These are phyloP conservation scores for Thermothelomyces thermophilus DNA, from an alignment of 2,329 filamentous ascomycete genomes.

Conservation along the genomic window DNA sequence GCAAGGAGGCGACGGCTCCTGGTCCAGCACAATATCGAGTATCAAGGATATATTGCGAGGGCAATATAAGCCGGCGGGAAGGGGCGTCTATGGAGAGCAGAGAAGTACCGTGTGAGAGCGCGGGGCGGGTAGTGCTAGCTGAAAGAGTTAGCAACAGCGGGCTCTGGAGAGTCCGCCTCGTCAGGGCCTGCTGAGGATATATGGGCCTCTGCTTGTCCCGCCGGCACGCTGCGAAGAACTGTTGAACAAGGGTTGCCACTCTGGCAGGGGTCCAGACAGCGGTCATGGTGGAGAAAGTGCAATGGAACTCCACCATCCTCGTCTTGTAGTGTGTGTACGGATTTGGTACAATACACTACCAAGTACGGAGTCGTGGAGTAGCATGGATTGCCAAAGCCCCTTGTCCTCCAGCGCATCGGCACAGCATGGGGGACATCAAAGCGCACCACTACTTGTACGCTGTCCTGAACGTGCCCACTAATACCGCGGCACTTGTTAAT, in stretches of 20 bases:
- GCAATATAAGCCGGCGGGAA: slow-evolving; percentile 36
- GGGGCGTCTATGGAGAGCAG: slow-evolving; percentile 23
- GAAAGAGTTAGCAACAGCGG: slow-evolving; percentile 15
- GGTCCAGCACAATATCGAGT: slow-evolving; percentile 36
- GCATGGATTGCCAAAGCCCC: slow-evolving; percentile 9
- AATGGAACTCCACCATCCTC: slow-evolving; percentile 14
- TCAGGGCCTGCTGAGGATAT: slow-evolving; percentile 26
- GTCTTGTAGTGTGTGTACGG: too few relatives aligned
- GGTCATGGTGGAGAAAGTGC: slow-evolving; percentile 23
- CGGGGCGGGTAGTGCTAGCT: slow-evolving; percentile 16
- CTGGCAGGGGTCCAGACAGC: slow-evolving; percentile 21
- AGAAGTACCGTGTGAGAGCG: slow-evolving; percentile 15
- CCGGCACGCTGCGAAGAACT: slow-evolving; percentile 16
- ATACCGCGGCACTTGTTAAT: too few relatives aligned
- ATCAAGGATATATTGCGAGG: slow-evolving; percentile 37
- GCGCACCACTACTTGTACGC: slow-evolving; percentile 1
- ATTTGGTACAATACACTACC: too few relatives aligned
- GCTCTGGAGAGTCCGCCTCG: slow-evolving; percentile 22
- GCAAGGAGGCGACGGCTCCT: slow-evolving; percentile 28
- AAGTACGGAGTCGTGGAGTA: too few relatives aligned
- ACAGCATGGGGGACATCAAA: slow-evolving; percentile 1
- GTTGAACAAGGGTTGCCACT: slow-evolving; percentile 20
- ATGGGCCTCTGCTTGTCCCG: slow-evolving; percentile 21
- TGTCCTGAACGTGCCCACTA: background rate
- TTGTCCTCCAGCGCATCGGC: too few relatives aligned